Evolutionary conservation across 257 asterid genomes (phyloP), one percentile per base, ranked within the genome.

Genomic region (Nicotiana obtusifolia): DNA sequence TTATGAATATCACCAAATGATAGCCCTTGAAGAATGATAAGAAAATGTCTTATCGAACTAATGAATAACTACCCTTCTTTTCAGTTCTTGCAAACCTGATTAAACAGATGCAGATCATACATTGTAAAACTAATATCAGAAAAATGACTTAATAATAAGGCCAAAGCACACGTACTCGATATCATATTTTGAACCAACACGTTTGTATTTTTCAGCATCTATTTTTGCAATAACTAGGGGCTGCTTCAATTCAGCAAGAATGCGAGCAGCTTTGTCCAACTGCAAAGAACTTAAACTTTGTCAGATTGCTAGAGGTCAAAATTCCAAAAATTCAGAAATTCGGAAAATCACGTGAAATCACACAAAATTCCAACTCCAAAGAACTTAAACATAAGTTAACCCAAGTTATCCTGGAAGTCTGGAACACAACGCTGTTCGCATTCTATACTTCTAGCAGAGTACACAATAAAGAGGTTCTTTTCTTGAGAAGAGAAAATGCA

Each of bases 231-330:
- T 88, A 77, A 89, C 90, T 71, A 95, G 83, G 52, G 97, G 97
- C 65, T 86, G 89, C 89, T 92, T 92, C 89, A 95, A 83, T 83
- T 85, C 89, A 80, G 99, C 94, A 60, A 95, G 92, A 81, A 90
- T 9, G 5, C 88, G 88, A 66, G 99, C 97, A 11, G 98, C 97
- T 87, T 92, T 95, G 65, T 93, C 98, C 80, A 95, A 88, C 99
- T 95, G 95, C 90, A 89, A 77, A 20, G 57, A 69, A 80, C 65
- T 49, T 14, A 14, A 24, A 26, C 83, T 24, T 60, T 49, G 31
- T 85, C 62, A 86, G 80, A 68, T 44, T 49, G 19, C 2, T 11
- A 20, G 78, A 44, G 35, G 61, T 49, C 79, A 10, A 73, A 71
- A 60, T 57, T 7, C 26, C 13, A 59, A 10, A 73, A 71, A 22